Evolutionary conservation across 2,329 filamentous ascomycete species (phyloP).

Genomic region (Xylariaceae sp.): DNA sequence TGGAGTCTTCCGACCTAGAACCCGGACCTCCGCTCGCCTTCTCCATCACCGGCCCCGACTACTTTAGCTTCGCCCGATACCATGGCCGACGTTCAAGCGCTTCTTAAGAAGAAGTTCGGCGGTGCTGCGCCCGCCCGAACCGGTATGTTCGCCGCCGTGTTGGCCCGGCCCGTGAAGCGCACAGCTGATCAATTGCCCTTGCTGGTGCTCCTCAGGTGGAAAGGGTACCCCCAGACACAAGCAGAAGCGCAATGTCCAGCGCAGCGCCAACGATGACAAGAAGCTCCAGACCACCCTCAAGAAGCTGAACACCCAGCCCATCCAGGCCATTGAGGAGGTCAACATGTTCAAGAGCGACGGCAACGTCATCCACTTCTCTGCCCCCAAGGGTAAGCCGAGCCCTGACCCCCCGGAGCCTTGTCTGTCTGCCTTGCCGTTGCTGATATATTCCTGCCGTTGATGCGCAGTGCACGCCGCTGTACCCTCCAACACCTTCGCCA

Average conservation of each 20-base stretch:
- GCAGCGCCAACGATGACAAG: conserved; percentile 95
- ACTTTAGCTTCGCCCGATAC: conserved; percentile 13
- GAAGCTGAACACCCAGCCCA: conserved; percentile 99
- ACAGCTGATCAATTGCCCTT: conserved; percentile 13
- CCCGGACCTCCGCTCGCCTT: conserved; percentile 12
- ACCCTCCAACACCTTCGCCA: conserved; percentile 97
- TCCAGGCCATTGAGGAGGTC: conserved; percentile 99
- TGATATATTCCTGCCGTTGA: neutral
- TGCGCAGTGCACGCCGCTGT: conserved; percentile 86
- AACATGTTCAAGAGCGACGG: conserved; percentile 99
- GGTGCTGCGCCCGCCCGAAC: conserved; percentile 33
- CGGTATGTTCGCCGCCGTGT: conserved; percentile 26
- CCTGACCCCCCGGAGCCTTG: neutral
- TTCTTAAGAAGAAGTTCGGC: conserved; percentile 39
- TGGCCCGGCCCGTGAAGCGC: neutral
- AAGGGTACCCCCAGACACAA: conserved; percentile 98
- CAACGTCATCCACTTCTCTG: conserved; percentile 99
- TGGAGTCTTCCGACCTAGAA: conserved; percentile 17
- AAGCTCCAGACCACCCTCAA: conserved; percentile 96
- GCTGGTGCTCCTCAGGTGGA: conserved; percentile 52
- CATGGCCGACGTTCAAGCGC: conserved; percentile 41
- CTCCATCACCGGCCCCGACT: conserved; percentile 5
- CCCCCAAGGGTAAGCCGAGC: conserved; percentile 78
- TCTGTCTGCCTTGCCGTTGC: neutral
- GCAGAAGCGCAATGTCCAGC: conserved; percentile 96